Base-by-base conservation (phyloP, 2,329 filamentous ascomycete species). In the Claviceps sp. region DNA sequence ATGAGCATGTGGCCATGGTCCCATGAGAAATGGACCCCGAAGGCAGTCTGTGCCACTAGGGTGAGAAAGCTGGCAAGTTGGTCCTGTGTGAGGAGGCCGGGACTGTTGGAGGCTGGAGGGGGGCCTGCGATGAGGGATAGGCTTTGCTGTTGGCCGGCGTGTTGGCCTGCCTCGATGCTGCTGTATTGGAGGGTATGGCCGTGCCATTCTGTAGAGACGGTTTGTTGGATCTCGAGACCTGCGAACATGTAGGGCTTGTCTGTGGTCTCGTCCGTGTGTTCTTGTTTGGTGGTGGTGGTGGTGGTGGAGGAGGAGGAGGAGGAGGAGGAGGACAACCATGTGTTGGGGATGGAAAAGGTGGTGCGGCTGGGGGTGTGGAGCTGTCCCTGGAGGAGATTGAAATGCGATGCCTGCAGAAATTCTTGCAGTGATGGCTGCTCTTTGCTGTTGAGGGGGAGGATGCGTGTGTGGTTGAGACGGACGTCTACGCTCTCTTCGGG, bases 201-300 rank as follows among this genome's bases (percentile, higher is more conserved):
- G 6, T 65, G 55, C 61, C 71, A 74, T 2, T 68, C 60, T 41
- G 71, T 63, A 10, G 72, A 65, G 47, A 73, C 62, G 24, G 66
- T 63, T 53, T 74, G 73, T 46, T 73, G 75, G 41, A 80, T 66
- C 58, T 81, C 76, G 1, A 78, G 66, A 7, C 76, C 75, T 47
- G 69, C 67, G 60, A 80, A 78, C 16, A 68, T 52, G 58, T 69
- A 71, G 13, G 58, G 54, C 3, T 68, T 46, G 42, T 64, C 54
- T 46, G 24, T 50, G 48, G 50, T 22, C 13, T 16, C 19, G 45
- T 10, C 19, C 2, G 19, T 24, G 46, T 22, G 13, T 16, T 39
- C 30, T 22, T 39, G 19, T 24, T 19, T 7, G 16, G 30, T 19
- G 30, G n/a, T 14, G 13, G 19, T 4, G 13, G 7, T 8, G 16